Evolutionary conservation across 2,329 filamentous ascomycete genomes (phyloP).

Genomic region (Volutella citrinella): DNA sequence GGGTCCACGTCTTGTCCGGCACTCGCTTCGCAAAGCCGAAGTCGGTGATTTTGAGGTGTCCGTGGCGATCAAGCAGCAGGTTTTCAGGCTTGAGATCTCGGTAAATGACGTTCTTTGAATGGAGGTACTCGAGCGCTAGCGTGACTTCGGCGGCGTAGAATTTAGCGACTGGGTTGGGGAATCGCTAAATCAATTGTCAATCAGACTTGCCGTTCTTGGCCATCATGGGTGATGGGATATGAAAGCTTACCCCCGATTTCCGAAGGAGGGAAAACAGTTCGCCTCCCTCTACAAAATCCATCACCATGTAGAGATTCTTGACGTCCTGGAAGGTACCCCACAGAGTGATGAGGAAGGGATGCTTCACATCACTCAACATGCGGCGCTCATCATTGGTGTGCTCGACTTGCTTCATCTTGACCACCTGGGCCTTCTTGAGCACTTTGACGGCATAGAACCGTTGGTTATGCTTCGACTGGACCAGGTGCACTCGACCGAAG

Average conservation of each 20-base stretch:
- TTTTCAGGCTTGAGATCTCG: slow-evolving; percentile 96
- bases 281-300: slow-evolving; percentile 99
- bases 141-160: slow-evolving; percentile 99
- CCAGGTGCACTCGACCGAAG: slow-evolving; percentile 93
- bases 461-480: slow-evolving; percentile 97
- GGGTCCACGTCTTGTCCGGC: slow-evolving; percentile 97
- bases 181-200: slow-evolving; percentile 65
- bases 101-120: slow-evolving; percentile 95
- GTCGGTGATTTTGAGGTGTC: slow-evolving; percentile 95
- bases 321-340: slow-evolving; percentile 98
- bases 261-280: slow-evolving; percentile 93
- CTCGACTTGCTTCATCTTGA: slow-evolving; percentile 99
- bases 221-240: not conserved
- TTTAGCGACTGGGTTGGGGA: slow-evolving; percentile 97
- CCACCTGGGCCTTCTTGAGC: slow-evolving; percentile 95
- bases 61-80: slow-evolving; percentile 84
- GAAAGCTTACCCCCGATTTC: slow-evolving; percentile 73
- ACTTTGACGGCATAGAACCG: slow-evolving; percentile 98
- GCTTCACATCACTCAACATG: slow-evolving; percentile 96
- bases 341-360: slow-evolving; percentile 94
- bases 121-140: slow-evolving; percentile 90
- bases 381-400: slow-evolving; percentile 97
- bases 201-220: slow-evolving; percentile 5
- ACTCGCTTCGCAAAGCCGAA: slow-evolving; percentile 99
- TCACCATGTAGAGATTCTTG: slow-evolving; percentile 98